These are phyloP conservation scores for Cyberlindnera galapagoensis DNA, from an alignment of 805 yeast species.

Conservation along the genomic window DNA sequence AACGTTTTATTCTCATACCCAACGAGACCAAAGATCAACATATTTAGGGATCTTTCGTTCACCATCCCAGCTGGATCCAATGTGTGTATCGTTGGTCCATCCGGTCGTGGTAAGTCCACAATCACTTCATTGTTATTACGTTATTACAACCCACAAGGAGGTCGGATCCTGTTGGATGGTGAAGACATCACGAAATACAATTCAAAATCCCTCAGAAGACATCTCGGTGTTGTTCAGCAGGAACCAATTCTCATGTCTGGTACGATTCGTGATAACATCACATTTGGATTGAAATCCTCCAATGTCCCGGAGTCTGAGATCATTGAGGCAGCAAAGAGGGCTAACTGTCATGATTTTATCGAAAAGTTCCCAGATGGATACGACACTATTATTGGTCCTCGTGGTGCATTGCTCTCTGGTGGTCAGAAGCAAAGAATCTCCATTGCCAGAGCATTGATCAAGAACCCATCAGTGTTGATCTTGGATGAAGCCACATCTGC, in stretches of 20 bases:
- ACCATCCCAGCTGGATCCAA: constrained; percentile 47
- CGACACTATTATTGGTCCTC: constrained; percentile 62
- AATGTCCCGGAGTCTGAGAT: constrained; percentile 47
- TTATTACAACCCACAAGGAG: constrained; percentile 43
- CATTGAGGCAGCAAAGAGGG: constrained; percentile 39
- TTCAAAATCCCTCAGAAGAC: constrained; percentile 46
- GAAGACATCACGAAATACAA: constrained; percentile 44
- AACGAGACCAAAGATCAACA: constrained; percentile 65
- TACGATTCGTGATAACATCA: constrained; percentile 68
- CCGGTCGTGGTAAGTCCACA: constrained; percentile 93
- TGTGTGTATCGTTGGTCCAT: constrained; percentile 75
- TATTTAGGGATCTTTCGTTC: constrained; percentile 44
- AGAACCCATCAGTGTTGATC: constrained; percentile 64
- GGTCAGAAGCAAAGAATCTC: constrained; percentile 90
- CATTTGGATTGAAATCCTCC: constrained; percentile 47
- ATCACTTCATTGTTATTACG: constrained; percentile 52
- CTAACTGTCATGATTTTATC: constrained; percentile 57
- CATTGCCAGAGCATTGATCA: constrained; percentile 75
- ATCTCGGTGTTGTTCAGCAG: constrained; percentile 73
- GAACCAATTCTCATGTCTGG: constrained; percentile 75
- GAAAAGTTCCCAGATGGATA: constrained; percentile 56
- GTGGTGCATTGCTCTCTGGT: constrained; percentile 68
- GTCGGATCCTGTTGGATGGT: constrained; percentile 44
- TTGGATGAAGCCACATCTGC: constrained; percentile 92
- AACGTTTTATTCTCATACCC: constrained; percentile 79